Conservation (phyloP, 768 basidiomycete genomes). For the Wakefieldia striispora region DNA sequence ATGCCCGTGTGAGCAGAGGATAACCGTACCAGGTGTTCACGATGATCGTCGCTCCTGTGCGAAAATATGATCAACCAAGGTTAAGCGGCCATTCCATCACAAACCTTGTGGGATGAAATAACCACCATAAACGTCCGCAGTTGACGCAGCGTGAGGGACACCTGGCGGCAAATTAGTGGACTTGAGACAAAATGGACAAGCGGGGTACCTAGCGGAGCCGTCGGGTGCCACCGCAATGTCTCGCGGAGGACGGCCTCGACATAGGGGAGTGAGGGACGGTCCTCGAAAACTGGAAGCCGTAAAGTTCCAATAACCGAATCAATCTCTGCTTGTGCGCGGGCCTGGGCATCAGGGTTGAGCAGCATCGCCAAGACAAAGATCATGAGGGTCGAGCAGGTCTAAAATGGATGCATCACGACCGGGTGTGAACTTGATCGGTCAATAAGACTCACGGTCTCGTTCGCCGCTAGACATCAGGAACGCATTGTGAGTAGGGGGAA, state of each 20-base stretch:
- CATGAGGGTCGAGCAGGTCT: slow-evolving; percentile 33
- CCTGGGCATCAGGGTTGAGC: slow-evolving; percentile 36
- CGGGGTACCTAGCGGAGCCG: slow-evolving; percentile 31
- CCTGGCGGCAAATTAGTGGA: slow-evolving; percentile 12
- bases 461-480: slow-evolving; percentile 19
- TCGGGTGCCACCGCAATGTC: slow-evolving; percentile 36
- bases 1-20: background rate
- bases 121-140: slow-evolving; percentile 43
- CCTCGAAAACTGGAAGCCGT: slow-evolving; percentile 32
- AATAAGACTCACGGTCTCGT: slow-evolving; percentile 25
- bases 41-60: slow-evolving; percentile 28
- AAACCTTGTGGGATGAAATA: slow-evolving; percentile 55
- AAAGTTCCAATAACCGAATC: slow-evolving; percentile 29
- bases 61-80: background rate
- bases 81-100: background rate
- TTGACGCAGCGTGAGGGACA: slow-evolving; percentile 34
- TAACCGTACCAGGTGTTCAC: slow-evolving; percentile 25
- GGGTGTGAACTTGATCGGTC: background rate
- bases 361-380: slow-evolving; percentile 37
- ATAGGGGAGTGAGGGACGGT: slow-evolving; percentile 27
- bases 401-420: background rate
- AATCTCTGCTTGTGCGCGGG: slow-evolving; percentile 39
- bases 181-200: background rate
- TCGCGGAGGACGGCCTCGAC: slow-evolving; percentile 32
- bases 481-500: background rate